Evolutionary conservation across 106 monocot species (phyloP).

Genomic region (Narthecium ossifragum): DNA sequence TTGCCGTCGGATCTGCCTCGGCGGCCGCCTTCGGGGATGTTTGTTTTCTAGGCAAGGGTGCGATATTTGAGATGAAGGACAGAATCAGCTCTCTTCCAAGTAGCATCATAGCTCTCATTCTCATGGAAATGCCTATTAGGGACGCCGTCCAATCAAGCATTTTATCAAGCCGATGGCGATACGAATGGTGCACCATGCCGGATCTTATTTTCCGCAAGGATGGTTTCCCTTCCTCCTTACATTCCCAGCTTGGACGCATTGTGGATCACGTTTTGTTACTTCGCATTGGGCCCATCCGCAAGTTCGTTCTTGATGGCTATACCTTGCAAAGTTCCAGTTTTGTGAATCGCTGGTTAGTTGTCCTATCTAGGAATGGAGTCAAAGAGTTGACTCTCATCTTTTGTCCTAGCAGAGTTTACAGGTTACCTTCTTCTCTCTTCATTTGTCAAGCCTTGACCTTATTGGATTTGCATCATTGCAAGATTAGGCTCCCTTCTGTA

Average conservation of each 20-base stretch:
- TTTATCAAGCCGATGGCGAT: slow-evolving; percentile 18
- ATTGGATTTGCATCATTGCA: slow-evolving; percentile 15
- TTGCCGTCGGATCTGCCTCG: no score
- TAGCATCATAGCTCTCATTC: slow-evolving; percentile 9
- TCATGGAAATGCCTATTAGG: slow-evolving; percentile 8
- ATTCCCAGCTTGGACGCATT: slow-evolving; percentile 1
- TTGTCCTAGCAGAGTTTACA: slow-evolving; percentile 2
- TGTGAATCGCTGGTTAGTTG: slow-evolving; percentile 7
- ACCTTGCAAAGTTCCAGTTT: not conserved
- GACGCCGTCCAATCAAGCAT: slow-evolving; percentile 11
- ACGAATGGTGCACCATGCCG: slow-evolving; percentile 12
- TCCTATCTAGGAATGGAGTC: slow-evolving; percentile 9
- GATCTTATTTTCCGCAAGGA: slow-evolving; percentile 12
- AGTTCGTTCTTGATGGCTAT: slow-evolving; percentile 13
- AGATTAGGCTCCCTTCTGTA: slow-evolving; percentile 6
- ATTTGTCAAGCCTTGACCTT: not conserved
- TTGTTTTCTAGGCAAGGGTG: no score
- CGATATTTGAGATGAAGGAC: slow-evolving; percentile 12
- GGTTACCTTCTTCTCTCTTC: slow-evolving; percentile 7
- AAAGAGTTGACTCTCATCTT: slow-evolving; percentile 14
- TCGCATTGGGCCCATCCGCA: slow-evolving; percentile 12
- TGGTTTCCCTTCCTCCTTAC: not conserved
- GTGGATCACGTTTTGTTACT: slow-evolving; percentile 17
- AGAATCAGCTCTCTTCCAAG: slow-evolving; percentile 18
- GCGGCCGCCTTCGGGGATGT: no score